Evolutionary conservation across 2,329 filamentous ascomycete species (phyloP), one percentile per base, ranked within the genome.

Genomic region (Gliomastix tumulicola): DNA sequence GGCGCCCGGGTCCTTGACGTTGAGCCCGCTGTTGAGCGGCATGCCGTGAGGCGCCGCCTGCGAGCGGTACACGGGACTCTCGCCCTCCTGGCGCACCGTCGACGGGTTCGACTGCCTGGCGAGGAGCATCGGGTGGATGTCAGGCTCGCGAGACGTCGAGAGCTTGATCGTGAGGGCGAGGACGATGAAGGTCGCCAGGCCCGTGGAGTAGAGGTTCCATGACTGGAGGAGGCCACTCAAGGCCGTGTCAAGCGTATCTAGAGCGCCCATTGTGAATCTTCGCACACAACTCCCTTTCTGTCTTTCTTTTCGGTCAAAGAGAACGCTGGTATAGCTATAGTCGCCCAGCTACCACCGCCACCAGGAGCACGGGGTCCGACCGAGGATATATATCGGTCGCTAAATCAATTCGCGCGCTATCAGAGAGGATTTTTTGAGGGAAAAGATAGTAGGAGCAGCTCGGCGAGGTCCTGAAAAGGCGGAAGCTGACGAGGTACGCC

Each of bases 61-160:
- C n/a, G 84, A 86, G 41, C 92, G 76, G 61, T 90, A 94, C 42
- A 88, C 66, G 32, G 92, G 82, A 28, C 88, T 94, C 61, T 97
- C 85, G 47, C 86, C 84, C 40, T 84, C 77, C 49, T 90, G 80
- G 49, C 92, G 77, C 36, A 97, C 84, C 11, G 82, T 77, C 8
- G 87, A 84, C 35, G 84, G 74, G 44, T 81, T 72, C 4, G 88
- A 78, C 68, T 97, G 92, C 37, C 90, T 79, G 38, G 86, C 85
- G 20, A 98, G 80, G 33, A 97, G 75, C 60, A 95, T 81, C 22
- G 92, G 90, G 60, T 97, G 92, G 6, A 84, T 84, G 65, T 98
- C 92, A 6, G 92, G 85, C 36, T 96, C 90, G 41, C 78, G 75
- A 35, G 76, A 74, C 42, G 78, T 78, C 50, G 84, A 66, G 45